Percentiles rank a stretch among this genome's conserved stretches.
Conservation (phyloP, 129 eudicot species). For the Mikania micrantha region DNA sequence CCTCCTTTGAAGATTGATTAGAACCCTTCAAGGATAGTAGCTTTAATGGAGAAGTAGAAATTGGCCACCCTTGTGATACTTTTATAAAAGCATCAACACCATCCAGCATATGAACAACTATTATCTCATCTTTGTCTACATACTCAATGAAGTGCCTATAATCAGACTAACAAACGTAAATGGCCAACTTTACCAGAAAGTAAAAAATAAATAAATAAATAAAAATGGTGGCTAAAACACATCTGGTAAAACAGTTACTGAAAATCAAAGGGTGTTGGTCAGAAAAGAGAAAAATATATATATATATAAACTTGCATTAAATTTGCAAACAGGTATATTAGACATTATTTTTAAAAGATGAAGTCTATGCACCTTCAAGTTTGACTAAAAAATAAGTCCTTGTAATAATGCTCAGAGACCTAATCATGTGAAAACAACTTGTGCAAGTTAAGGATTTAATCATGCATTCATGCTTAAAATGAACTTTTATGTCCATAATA, state of each 20-base stretch:
- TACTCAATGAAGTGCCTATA: slow-evolving; percentile 75
- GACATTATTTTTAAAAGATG: not conserved
- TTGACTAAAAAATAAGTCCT: not conserved
- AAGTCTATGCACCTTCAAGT: not conserved
- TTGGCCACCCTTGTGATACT: slow-evolving; percentile 83
- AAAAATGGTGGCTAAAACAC: not conserved
- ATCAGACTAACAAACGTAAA: not conserved
- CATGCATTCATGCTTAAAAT: not conserved
- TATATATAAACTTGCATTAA: not conserved
- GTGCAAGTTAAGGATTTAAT: not conserved
- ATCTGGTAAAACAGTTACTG: not conserved
- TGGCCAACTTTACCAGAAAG: not conserved
- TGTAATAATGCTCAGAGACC: not conserved
- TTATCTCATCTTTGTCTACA: slow-evolving; percentile 67
- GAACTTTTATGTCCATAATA: not conserved
- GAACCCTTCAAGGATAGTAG: slow-evolving; percentile 62
- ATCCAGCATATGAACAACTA: slow-evolving; percentile 74
- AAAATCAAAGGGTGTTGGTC: not conserved
- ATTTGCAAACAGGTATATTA: not conserved
- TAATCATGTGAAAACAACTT: not conserved
- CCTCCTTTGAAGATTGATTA: slow-evolving; percentile 52
- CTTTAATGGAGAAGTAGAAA: slow-evolving; percentile 38
- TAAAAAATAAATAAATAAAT: too few relatives aligned
- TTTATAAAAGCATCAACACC: slow-evolving; percentile 85
- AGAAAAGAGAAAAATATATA: not conserved